Conservation (phyloP, 1,284 basidiomycete genomes). For the Austropuccinia psidii region DNA sequence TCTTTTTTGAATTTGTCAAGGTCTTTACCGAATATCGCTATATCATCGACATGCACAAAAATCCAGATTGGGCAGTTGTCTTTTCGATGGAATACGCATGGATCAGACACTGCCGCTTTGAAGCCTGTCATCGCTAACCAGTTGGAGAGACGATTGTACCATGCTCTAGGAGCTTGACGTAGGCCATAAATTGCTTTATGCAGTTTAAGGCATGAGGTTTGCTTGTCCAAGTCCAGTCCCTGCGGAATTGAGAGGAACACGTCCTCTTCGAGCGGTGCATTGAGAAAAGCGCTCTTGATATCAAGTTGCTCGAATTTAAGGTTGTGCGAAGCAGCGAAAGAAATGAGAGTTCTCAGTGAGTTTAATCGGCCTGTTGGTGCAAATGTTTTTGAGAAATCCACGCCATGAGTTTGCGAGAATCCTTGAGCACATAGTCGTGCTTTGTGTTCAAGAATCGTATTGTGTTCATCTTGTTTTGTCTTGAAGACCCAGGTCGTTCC, state of each 20-base stretch:
- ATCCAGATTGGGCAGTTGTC: not conserved
- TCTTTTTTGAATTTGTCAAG: not conserved
- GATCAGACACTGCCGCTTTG: not conserved
- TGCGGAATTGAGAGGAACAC: not conserved
- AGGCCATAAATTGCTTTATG: not conserved
- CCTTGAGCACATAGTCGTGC: not conserved
- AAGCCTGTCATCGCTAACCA: not conserved
- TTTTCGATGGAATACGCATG: not conserved
- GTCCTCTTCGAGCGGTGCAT: not conserved
- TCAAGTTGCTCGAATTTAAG: not conserved
- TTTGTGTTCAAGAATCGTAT: not conserved
- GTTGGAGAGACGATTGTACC: not conserved
- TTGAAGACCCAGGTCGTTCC: not conserved
- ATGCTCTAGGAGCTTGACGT: not conserved
- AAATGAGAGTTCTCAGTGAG: not conserved
- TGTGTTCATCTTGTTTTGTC: not conserved
- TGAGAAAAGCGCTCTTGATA: not conserved
- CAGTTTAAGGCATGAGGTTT: not conserved
- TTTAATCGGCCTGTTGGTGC: not conserved
- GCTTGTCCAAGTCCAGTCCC: not conserved
- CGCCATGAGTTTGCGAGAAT: not conserved
- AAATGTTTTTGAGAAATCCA: not conserved
- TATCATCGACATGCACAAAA: not conserved
- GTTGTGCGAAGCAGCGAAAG: not conserved
- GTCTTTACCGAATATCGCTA: not conserved